Percentiles rank a stretch among this genome's conserved stretches.
Conservation (phyloP, 1,284 basidiomycete species). For the Irpex sp. region DNA sequence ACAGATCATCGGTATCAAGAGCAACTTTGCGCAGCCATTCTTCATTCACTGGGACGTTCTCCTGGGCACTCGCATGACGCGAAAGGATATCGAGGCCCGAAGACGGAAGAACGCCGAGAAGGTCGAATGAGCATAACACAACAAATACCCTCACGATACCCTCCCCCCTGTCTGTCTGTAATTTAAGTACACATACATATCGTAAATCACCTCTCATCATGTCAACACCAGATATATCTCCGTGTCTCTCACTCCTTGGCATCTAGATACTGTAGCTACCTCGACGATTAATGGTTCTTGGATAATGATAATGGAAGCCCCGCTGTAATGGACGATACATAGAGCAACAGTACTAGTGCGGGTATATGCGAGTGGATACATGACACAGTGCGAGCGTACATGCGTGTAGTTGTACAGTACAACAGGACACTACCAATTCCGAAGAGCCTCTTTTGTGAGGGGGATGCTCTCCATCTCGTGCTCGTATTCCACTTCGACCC, state of each 20-base stretch:
- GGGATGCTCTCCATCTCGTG: conserved; percentile 78
- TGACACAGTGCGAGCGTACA: too few species aligned
- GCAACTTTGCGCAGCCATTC: conserved; percentile 95
- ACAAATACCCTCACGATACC: not conserved
- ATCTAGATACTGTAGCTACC: not conserved
- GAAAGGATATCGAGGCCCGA: conserved; percentile 56
- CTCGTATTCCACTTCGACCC: conserved; percentile 95
- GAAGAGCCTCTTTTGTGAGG: conserved; percentile 51
- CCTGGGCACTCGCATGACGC: conserved; percentile 80
- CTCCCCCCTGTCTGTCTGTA: not conserved
- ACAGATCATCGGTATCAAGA: conserved; percentile 88
- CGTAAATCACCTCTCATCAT: not conserved
- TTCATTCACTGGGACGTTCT: conserved; percentile 85
- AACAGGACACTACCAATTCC: conserved; percentile 48
- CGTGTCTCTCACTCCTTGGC: not conserved
- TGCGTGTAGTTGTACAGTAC: not conserved
- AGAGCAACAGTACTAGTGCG: too few species aligned
- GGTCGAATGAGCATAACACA: not conserved
- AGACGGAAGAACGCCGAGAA: conserved; percentile 23
- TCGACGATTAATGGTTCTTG: not conserved
- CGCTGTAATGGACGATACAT: not conserved
- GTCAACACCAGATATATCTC: not conserved
- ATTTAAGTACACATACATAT: not conserved
- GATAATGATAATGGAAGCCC: not conserved
- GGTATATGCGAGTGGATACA: too few species aligned